Conservation (phyloP, 2,329 filamentous ascomycete species). For the Pyrenophora seminiperda region DNA sequence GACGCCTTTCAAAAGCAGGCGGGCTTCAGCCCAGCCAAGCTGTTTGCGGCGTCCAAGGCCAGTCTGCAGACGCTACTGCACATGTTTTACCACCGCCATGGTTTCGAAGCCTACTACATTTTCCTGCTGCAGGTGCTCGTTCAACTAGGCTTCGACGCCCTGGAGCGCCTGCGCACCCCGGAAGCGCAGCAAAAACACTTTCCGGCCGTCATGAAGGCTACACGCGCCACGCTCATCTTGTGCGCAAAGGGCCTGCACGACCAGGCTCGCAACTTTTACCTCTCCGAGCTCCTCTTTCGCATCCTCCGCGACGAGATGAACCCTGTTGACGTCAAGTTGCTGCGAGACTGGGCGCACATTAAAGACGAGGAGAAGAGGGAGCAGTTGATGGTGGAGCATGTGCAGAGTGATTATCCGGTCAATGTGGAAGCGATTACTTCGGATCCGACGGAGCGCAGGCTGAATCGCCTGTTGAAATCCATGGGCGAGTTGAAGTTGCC, state of each 20-base stretch:
- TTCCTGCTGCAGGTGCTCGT: conserved; percentile 10
- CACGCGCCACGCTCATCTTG: conserved; percentile 9
- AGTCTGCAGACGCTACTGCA: conserved; percentile 9
- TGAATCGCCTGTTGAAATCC: conserved; percentile 1
- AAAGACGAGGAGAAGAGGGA: conserved; percentile 3
- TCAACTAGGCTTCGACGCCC: conserved; percentile 6
- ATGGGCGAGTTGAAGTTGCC: neutral
- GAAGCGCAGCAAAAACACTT: neutral
- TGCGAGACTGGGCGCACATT: conserved; percentile 6
- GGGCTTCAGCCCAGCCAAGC: neutral
- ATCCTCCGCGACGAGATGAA: conserved; percentile 14
- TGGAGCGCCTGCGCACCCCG: neutral
- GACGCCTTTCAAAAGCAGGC: neutral
- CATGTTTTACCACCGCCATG: conserved; percentile 7
- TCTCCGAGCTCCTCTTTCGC: conserved; percentile 9
- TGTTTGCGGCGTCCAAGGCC: conserved; percentile 2
- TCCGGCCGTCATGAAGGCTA: conserved; percentile 6
- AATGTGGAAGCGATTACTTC: conserved; percentile 2
- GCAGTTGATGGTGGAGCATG: conserved; percentile 1
- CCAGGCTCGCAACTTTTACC: conserved; percentile 8
- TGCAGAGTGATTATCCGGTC: conserved; percentile 3
- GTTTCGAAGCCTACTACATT: conserved; percentile 6
- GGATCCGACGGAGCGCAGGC: conserved; percentile 16
- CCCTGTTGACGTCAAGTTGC: conserved; percentile 5
- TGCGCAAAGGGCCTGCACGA: conserved; percentile 14